A percentile compares a stretch with the other conserved stretches of the same genome.
These are phyloP conservation scores for Lachancea meyersii DNA, from an alignment of 805 yeast genomes.

Conservation along the genomic window DNA sequence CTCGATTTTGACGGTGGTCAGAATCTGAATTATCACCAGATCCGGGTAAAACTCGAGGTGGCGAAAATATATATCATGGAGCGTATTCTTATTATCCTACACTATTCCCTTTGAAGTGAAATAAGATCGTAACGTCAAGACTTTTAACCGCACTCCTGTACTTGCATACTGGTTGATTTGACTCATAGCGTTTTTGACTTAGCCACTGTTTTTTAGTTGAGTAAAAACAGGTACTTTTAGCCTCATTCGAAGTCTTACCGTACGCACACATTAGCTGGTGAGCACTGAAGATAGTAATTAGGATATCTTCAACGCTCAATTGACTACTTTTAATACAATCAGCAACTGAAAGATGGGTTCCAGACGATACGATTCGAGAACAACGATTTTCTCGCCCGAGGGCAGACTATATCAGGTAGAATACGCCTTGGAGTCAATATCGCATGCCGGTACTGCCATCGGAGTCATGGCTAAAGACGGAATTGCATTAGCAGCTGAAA, in stretches of 20 bases:
- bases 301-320: too few species aligned
- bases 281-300: background rate
- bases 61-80: constrained; percentile 2
- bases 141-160: too few species aligned
- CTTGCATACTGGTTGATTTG: too few species aligned
- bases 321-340: too few species aligned
- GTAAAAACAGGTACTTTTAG: too few species aligned
- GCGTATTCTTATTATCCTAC: too few species aligned
- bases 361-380: constrained; percentile 98
- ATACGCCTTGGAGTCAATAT: constrained; percentile 93
- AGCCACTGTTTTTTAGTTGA: too few species aligned
- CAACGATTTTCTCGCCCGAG: constrained; percentile 98
- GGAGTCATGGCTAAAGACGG: constrained; percentile 86
- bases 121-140: too few species aligned
- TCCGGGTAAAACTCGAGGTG: constrained; percentile 7
- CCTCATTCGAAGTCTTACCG: too few species aligned
- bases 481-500: constrained; percentile 93
- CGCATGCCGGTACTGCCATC: constrained; percentile 96
- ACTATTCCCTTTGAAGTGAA: too few species aligned
- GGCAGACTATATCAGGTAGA: constrained; percentile 97
- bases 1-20: background rate
- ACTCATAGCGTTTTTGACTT: too few species aligned
- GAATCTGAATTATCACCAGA: constrained; percentile 8
- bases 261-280: too few species aligned
- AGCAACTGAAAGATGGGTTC: constrained; percentile 46